Evolutionary conservation across 352 stramenopile species (phyloP).

Genomic region (Phytophthora podocarpi): DNA sequence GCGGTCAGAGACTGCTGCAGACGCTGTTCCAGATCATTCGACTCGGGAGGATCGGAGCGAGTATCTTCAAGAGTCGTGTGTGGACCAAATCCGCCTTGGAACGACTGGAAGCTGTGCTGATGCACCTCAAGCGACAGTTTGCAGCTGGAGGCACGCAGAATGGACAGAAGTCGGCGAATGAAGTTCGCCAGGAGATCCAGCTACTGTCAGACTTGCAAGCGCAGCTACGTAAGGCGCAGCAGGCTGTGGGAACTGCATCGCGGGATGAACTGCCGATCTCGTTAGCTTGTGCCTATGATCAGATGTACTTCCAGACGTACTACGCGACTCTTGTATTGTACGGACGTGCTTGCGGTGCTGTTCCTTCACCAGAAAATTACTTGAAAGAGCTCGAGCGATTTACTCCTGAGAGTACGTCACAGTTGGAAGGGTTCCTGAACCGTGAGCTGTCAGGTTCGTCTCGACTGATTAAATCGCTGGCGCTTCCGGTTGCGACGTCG

Average conservation of each 20-base stretch:
- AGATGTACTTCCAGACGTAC: conserved; percentile 87
- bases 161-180: conserved; percentile 58
- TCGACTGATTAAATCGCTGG: conserved; percentile 46
- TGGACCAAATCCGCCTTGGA: conserved; percentile 62
- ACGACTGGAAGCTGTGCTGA: conserved; percentile 51
- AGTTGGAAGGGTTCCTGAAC: conserved; percentile 66
- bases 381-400: conserved; percentile 62
- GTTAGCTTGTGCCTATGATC: conserved; percentile 67
- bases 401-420: conserved; percentile 34
- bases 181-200: conserved; percentile 61
- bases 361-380: conserved; percentile 64
- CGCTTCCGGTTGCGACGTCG: conserved; percentile 36
- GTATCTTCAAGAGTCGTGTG: conserved; percentile 63
- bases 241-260: conserved; percentile 47
- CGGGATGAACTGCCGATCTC: conserved; percentile 66
- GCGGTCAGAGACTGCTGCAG: conserved; percentile 66
- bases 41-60: conserved; percentile 52
- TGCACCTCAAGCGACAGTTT: conserved; percentile 63
- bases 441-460: conserved; percentile 39
- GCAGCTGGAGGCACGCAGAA: conserved; percentile 60
- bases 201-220: conserved; percentile 57
- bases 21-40: conserved; percentile 65
- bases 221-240: conserved; percentile 53
- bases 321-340: conserved; percentile 77
- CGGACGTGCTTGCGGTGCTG: conserved; percentile 60